Conservation (phyloP, 495 filamentous ascomycete species). For the Neurospora sp. region DNA sequence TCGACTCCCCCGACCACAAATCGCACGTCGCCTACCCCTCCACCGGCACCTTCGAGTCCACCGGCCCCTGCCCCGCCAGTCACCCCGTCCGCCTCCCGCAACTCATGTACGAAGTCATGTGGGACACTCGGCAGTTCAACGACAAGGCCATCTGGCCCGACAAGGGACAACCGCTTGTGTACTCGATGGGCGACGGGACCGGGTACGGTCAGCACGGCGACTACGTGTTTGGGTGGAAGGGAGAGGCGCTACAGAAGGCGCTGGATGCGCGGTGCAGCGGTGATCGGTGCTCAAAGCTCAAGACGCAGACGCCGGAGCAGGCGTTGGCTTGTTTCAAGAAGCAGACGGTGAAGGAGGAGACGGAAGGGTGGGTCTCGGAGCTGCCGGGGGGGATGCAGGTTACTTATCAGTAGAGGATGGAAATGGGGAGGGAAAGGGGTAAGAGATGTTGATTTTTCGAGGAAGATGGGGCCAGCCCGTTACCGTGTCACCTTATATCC, state of each 20-base stretch:
- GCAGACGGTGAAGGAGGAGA: constrained; percentile 22
- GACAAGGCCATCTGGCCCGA: constrained; percentile 33
- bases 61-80: constrained; percentile 32
- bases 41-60: constrained; percentile 27
- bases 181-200: constrained; percentile 37
- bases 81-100: constrained; percentile 38
- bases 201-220: constrained; percentile 40
- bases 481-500: background rate
- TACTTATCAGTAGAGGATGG: background rate
- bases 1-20: constrained; percentile 43
- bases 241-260: constrained; percentile 36
- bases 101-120: constrained; percentile 42
- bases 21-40: constrained; percentile 38
- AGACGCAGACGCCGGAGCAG: constrained; percentile 20
- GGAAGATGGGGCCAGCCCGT: background rate
- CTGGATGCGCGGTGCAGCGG: constrained; percentile 37
- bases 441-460: background rate
- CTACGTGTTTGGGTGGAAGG: constrained; percentile 45
- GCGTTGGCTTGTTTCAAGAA: constrained; percentile 23
- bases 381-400: constrained; percentile 10
- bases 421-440: background rate
- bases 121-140: constrained; percentile 36
- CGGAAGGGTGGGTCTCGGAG: constrained; percentile 21
- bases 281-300: constrained; percentile 27
- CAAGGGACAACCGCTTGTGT: constrained; percentile 36